Evolutionary conservation across 1,284 basidiomycete species (phyloP).

Genomic region (Puccinia horiana): DNA sequence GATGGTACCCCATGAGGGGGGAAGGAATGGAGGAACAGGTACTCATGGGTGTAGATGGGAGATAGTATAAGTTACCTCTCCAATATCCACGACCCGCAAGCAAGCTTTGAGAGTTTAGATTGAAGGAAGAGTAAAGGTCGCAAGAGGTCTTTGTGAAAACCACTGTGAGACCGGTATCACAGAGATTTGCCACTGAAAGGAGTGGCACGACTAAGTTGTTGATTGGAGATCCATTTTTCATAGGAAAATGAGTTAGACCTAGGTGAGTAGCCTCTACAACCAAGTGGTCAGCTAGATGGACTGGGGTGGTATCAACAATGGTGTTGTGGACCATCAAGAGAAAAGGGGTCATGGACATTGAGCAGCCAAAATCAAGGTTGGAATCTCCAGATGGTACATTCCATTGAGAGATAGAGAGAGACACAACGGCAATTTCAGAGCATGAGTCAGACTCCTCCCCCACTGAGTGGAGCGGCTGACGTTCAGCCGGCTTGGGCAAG

Average conservation of each 20-base stretch:
- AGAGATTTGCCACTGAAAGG: background rate
- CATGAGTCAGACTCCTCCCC: background rate
- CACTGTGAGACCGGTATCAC: background rate
- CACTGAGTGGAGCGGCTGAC: background rate
- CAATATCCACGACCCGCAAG: background rate
- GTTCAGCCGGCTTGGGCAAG: background rate
- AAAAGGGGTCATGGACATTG: background rate
- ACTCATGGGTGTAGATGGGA: background rate
- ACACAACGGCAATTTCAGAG: background rate
- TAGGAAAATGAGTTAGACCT: background rate
- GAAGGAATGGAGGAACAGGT: background rate
- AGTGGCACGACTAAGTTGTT: background rate
- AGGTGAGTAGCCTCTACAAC: background rate
- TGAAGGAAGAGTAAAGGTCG: background rate
- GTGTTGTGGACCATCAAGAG: background rate
- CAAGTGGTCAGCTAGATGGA: background rate
- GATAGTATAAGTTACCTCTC: background rate
- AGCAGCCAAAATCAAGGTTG: background rate
- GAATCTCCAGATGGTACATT: background rate
- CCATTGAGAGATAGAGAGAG: background rate
- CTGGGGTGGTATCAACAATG: background rate
- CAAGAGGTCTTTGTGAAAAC: conserved; percentile 6
- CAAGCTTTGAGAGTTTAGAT: background rate
- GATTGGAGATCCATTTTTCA: background rate
- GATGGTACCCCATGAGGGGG: background rate